Conservation (phyloP, 208 protist species). For the Wallacemonas rigidus region DNA sequence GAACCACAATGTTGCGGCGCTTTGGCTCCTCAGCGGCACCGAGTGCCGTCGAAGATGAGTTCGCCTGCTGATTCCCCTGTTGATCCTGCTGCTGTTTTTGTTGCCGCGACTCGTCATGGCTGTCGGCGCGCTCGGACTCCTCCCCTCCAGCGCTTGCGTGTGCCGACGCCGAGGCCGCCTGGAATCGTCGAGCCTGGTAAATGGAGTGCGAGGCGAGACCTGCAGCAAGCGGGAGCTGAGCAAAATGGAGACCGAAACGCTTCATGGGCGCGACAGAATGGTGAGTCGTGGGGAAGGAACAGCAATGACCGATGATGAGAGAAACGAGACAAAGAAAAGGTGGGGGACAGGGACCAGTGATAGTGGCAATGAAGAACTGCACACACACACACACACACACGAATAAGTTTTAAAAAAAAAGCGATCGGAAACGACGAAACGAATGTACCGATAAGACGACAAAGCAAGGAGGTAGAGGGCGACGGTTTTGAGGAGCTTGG, state of each 20-base stretch:
- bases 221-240: neutral
- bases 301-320: neutral
- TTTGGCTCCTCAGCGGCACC: constrained; percentile 41
- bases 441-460: too few relatives aligned
- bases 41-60: constrained; percentile 35
- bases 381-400: too few relatives aligned
- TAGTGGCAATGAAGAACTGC: too few relatives aligned
- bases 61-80: constrained; percentile 5
- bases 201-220: neutral
- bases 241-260: neutral
- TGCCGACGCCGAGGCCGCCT: neutral
- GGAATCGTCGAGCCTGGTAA: neutral
- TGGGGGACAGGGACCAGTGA: too few relatives aligned
- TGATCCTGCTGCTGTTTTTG: neutral
- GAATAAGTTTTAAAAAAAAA: too few relatives aligned
- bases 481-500: too few relatives aligned
- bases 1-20: constrained; percentile 75
- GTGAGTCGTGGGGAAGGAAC: neutral
- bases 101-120: neutral
- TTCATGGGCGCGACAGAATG: neutral
- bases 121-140: neutral
- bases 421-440: too few relatives aligned
- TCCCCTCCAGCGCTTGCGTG: neutral
- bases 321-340: neutral
- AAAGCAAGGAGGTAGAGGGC: too few relatives aligned